phyloP scores from a whole-genome alignment of 2,329 filamentous ascomycete species.

The Cordyceps tenuipes region DNA sequence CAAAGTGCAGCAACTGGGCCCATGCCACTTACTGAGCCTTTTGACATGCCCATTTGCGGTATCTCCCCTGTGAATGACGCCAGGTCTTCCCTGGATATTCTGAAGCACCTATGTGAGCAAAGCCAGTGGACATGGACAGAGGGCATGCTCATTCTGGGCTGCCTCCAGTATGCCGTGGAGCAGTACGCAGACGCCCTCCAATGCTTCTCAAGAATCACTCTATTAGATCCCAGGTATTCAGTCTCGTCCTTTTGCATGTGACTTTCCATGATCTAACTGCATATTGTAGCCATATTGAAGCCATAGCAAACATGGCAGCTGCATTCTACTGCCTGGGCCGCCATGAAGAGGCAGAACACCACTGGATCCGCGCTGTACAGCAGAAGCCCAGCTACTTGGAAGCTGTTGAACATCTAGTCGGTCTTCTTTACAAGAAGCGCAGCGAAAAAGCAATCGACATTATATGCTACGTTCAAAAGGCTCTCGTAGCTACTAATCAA shows the following conservation, averaged over 20 bases:
- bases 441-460: constrained; percentile 78
- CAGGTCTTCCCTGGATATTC: constrained; percentile 58
- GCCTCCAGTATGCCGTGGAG: constrained; percentile 81
- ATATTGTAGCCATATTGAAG: constrained; percentile 70
- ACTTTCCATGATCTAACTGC: background rate
- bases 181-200: constrained; percentile 69
- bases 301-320: constrained; percentile 86
- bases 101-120: constrained; percentile 68
- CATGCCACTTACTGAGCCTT: background rate
- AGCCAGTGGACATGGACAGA: constrained; percentile 85
- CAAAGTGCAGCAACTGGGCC: constrained; percentile 5
- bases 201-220: constrained; percentile 61
- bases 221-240: constrained; percentile 44
- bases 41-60: background rate
- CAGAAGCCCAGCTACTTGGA: constrained; percentile 84
- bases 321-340: constrained; percentile 77
- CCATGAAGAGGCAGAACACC: constrained; percentile 72
- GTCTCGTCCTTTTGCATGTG: background rate
- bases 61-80: constrained; percentile 45
- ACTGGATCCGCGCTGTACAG: constrained; percentile 80
- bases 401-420: constrained; percentile 88
- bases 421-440: constrained; percentile 75
- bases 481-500: constrained; percentile 28
- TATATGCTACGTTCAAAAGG: constrained; percentile 75
- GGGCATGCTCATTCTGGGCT: constrained; percentile 84